These are phyloP conservation scores for Colletotrichum acutatum DNA, from an alignment of 2,329 filamentous ascomycete species.

Conservation along the genomic window DNA sequence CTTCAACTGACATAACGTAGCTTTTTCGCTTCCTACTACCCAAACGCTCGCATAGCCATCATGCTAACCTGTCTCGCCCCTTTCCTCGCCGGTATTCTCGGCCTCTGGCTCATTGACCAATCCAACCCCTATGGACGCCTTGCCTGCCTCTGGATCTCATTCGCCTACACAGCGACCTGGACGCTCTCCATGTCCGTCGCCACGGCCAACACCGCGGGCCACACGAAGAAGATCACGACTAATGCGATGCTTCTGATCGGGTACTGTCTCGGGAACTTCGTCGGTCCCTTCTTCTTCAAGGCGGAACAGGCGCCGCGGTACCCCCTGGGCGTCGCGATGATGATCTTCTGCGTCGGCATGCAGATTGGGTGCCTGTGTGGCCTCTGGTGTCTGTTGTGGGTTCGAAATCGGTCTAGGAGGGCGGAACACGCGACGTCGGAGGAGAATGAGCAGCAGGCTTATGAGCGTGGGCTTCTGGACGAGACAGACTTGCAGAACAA, in stretches of 20 bases:
- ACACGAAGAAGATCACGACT: slow-evolving; percentile 74
- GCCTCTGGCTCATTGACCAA: slow-evolving; percentile 34
- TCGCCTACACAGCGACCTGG: slow-evolving; percentile 40
- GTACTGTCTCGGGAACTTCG: slow-evolving; percentile 65
- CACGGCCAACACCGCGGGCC: slow-evolving; percentile 74
- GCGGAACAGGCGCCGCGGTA: slow-evolving; percentile 40
- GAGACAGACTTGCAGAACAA: slow-evolving; percentile 27
- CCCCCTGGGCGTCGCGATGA: slow-evolving; percentile 45
- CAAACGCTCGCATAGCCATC: slow-evolving; percentile 33
- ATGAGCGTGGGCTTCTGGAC: slow-evolving; percentile 20
- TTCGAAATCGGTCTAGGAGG: slow-evolving; percentile 20
- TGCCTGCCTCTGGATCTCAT: slow-evolving; percentile 43
- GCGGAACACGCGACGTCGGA: slow-evolving; percentile 2
- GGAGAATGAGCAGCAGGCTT: slow-evolving; percentile 16
- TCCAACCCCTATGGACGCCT: slow-evolving; percentile 37
- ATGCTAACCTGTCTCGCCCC: slow-evolving; percentile 35
- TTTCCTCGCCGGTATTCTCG: slow-evolving; percentile 34
- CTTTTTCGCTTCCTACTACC: slow-evolving; percentile 29
- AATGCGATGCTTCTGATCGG: slow-evolving; percentile 49
- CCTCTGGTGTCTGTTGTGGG: slow-evolving; percentile 13
- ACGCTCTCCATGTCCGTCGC: slow-evolving; percentile 49
- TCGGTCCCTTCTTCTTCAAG: slow-evolving; percentile 62
- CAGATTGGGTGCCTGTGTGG: slow-evolving; percentile 21
- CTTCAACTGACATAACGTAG: background rate
- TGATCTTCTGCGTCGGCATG: slow-evolving; percentile 33